Percentiles rank a stretch among this genome's conserved stretches.
phyloP scores from a whole-genome alignment of 768 basidiomycete species.

The Boletus reticuloceps region DNA sequence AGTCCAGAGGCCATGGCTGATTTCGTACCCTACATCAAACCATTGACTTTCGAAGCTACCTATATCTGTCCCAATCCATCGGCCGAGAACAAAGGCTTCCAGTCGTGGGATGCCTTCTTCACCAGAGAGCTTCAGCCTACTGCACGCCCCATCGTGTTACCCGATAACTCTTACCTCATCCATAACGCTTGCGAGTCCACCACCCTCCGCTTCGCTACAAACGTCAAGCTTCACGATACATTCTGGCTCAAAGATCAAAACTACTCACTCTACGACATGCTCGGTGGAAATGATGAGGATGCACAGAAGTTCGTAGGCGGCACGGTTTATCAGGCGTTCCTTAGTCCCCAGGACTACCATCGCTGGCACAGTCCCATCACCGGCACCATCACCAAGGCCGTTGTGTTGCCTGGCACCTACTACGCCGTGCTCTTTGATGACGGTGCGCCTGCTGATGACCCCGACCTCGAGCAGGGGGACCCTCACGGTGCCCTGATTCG shows the following conservation, averaged over 20 bases:
- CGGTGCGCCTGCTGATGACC: neutral
- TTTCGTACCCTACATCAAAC: neutral
- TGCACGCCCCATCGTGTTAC: neutral
- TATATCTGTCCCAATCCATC: neutral
- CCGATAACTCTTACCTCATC: too few species aligned
- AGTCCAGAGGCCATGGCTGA: neutral
- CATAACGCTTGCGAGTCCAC: constrained; percentile 52
- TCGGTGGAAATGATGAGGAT: constrained; percentile 28
- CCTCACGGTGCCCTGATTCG: constrained; percentile 19
- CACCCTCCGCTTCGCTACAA: constrained; percentile 32
- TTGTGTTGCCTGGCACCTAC: constrained; percentile 24
- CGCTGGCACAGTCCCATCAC: constrained; percentile 32
- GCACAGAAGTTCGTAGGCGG: constrained; percentile 45
- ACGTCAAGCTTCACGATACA: constrained; percentile 40
- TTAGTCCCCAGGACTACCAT: too few species aligned
- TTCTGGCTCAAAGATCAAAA: constrained; percentile 62
- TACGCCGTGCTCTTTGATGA: constrained; percentile 11
- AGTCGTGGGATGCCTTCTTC: neutral
- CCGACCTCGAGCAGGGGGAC: constrained; percentile 2
- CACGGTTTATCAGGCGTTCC: constrained; percentile 28
- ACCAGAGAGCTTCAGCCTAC: neutral
- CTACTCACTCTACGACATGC: constrained; percentile 58
- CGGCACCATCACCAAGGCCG: constrained; percentile 30
- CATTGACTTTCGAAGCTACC: neutral
- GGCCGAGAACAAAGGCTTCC: neutral